These are phyloP conservation scores for Wickerhamiella azymoides DNA, from an alignment of 805 yeast species.

Conservation along the genomic window DNA sequence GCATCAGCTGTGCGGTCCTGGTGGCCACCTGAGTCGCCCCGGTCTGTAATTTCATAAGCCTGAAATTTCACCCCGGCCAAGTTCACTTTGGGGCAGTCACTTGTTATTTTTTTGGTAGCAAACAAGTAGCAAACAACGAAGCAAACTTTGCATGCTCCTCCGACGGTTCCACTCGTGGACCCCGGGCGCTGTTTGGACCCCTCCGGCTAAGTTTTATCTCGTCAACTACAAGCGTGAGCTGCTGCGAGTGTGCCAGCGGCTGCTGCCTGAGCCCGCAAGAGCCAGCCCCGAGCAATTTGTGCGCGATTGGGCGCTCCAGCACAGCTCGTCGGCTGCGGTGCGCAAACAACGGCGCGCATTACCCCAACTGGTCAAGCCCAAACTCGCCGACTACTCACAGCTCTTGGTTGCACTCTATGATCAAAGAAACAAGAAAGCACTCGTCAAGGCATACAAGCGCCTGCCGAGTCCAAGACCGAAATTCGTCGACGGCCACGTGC, in stretches of 20 bases:
- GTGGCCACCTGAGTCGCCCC: conserved; percentile 65
- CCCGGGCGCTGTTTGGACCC: conserved; percentile 8
- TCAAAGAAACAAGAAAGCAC: neutral
- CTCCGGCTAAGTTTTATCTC: neutral
- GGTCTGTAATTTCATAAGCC: conserved; percentile 54
- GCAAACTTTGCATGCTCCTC: too few species aligned
- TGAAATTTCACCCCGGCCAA: conserved; percentile 12
- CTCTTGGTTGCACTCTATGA: conserved; percentile 4
- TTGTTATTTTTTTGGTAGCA: too few species aligned
- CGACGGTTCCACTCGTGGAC: conserved; percentile 4
- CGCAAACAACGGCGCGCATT: neutral
- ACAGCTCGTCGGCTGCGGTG: neutral
- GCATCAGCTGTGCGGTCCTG: conserved; percentile 63
- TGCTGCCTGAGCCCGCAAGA: conserved; percentile 24
- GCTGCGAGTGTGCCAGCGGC: neutral
- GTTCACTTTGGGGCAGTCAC: too few species aligned
- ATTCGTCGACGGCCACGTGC: conserved; percentile 3
- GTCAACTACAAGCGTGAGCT: neutral
- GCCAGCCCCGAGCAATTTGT: conserved; percentile 25
- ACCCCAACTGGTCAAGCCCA: neutral
- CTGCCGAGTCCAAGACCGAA: conserved; percentile 8
- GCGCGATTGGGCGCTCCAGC: neutral
- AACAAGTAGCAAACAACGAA: too few species aligned
- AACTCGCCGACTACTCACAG: neutral
- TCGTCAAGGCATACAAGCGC: neutral